A percentile compares a stretch with the other conserved stretches of the same genome.
These are phyloP conservation scores for Cystobasidium slooffiae DNA, from an alignment of 1,284 basidiomycete species.

Conservation along the genomic window DNA sequence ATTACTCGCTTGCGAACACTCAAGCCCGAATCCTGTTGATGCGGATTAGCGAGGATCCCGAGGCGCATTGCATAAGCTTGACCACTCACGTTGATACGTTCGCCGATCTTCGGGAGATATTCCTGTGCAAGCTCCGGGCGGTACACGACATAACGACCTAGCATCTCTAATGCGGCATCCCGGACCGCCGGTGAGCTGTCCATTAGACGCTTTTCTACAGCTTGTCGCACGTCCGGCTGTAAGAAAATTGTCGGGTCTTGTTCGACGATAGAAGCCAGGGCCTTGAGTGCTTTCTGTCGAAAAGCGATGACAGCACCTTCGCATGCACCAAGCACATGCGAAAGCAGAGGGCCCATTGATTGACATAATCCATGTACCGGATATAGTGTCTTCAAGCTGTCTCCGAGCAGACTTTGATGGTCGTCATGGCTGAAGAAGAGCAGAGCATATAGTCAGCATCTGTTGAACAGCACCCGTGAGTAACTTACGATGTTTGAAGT, in stretches of 20 bases:
- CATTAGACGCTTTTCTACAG: constrained; percentile 84
- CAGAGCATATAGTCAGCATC: not conserved
- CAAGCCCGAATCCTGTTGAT: constrained; percentile 79
- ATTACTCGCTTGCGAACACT: constrained; percentile 92
- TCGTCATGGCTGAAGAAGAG: constrained; percentile 1
- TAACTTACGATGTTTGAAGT: constrained; percentile 17
- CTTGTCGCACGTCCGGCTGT: constrained; percentile 55
- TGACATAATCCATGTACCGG: constrained; percentile 72
- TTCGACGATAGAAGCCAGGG: constrained; percentile 79
- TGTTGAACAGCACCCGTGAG: not conserved
- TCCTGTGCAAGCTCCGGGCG: constrained; percentile 79
- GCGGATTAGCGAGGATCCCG: not conserved
- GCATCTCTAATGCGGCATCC: constrained; percentile 91
- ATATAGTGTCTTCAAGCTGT: constrained; percentile 73
- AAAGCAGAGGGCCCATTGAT: constrained; percentile 78
- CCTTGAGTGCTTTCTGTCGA: constrained; percentile 85
- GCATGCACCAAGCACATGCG: constrained; percentile 72
- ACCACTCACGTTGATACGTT: constrained; percentile 76
- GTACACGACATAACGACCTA: constrained; percentile 91
- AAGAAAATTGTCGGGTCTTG: constrained; percentile 79
- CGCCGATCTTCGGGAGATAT: constrained; percentile 83
- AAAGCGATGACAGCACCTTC: constrained; percentile 82
- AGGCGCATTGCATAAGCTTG: not conserved
- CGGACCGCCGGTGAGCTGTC: constrained; percentile 91
- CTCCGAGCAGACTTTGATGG: constrained; percentile 61